Conservation (phyloP, 805 yeast species). For the Candida vartiovaarae region DNA sequence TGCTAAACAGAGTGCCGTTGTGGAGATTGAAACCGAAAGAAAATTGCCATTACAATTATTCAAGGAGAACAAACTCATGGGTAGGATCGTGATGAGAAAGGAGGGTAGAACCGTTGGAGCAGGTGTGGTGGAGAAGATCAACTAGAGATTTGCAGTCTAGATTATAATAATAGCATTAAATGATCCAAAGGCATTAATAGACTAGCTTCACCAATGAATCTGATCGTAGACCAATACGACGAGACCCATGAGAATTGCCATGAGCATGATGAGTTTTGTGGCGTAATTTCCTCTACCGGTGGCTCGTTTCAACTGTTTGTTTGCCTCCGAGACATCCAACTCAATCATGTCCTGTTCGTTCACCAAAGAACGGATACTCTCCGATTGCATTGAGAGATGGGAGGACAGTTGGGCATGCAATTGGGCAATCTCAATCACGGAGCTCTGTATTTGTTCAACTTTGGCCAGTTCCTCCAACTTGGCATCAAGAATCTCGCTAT, state of each 20-base stretch:
- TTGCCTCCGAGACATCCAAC: conserved; percentile 62
- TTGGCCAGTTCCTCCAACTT: conserved; percentile 56
- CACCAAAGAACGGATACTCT: conserved; percentile 53
- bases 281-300: conserved; percentile 56
- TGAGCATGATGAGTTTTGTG: conserved; percentile 47
- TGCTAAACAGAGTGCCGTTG: conserved; percentile 95
- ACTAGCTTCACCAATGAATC: not conserved
- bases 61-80: conserved; percentile 93
- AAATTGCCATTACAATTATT: conserved; percentile 94
- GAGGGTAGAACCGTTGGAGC: conserved; percentile 99
- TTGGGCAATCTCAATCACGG: conserved; percentile 66
- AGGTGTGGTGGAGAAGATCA: conserved; percentile 80
- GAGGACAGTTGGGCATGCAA: conserved; percentile 68
- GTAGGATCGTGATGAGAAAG: conserved; percentile 98
- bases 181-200: not conserved
- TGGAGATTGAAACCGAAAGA: conserved; percentile 71
- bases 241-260: conserved; percentile 50
- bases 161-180: too few relatives aligned
- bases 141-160: too few relatives aligned
- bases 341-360: conserved; percentile 64
- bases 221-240: conserved; percentile 36
- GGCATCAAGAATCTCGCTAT: conserved; percentile 42
- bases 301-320: conserved; percentile 61
- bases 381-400: conserved; percentile 68
- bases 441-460: conserved; percentile 51